Conservation (phyloP, 1,284 basidiomycete genomes). For the Apiotrichum sp. region DNA sequence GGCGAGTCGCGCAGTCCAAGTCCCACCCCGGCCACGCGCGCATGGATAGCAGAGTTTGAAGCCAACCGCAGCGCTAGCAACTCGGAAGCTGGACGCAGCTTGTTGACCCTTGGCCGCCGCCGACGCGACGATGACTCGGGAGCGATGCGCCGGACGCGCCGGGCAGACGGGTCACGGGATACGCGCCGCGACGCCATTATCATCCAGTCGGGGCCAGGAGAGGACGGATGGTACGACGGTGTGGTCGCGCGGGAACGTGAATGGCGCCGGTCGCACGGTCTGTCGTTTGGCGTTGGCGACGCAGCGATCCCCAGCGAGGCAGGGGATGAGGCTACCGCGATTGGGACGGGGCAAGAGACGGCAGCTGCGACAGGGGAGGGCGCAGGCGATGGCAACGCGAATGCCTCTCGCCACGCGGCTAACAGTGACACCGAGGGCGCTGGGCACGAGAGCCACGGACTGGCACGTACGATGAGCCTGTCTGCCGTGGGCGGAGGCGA, state of each 20-base stretch:
- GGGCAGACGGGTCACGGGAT: constrained; percentile 2
- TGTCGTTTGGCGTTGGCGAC: background rate
- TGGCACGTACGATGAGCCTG: background rate
- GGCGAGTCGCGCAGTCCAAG: background rate
- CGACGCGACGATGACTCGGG: constrained; percentile 3
- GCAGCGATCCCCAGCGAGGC: background rate
- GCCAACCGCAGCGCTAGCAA: no score
- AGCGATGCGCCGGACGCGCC: constrained; percentile 1
- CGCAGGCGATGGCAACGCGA: background rate
- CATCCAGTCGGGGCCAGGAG: background rate
- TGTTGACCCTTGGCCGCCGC: constrained; percentile 1
- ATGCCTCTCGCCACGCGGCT: background rate
- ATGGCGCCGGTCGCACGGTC: background rate
- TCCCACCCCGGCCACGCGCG: background rate
- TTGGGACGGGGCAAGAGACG: background rate
- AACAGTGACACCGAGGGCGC: no score
- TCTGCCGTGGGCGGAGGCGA: background rate
- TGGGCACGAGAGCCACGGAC: background rate
- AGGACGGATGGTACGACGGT: constrained; percentile 3
- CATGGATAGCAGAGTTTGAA: constrained; percentile 10
- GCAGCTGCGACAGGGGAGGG: background rate
- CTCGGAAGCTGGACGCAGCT: background rate
- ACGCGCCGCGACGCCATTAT: constrained; percentile 16
- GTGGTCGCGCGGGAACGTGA: background rate
- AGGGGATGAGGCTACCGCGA: background rate